Conservation (phyloP, 1,284 basidiomycete genomes). For the Rhodotorula sp. region DNA sequence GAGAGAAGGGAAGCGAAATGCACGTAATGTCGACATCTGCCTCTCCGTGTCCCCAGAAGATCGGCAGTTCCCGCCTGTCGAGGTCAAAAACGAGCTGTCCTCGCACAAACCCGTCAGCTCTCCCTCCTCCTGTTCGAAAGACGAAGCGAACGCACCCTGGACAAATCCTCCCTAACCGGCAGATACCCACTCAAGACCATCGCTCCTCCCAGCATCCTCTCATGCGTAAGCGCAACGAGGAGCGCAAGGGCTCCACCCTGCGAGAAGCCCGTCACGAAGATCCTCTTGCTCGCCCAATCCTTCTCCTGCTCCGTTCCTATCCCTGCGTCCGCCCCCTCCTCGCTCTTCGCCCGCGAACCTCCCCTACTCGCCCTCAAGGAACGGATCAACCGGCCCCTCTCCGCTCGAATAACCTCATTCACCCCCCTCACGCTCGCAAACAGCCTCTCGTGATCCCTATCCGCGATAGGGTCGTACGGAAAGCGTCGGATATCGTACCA, state of each 20-base stretch:
- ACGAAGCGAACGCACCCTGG: conserved; percentile 8
- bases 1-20: not conserved
- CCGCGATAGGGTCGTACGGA: conserved; percentile 22
- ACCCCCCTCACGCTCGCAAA: conserved; percentile 23
- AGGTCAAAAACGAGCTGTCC: conserved; percentile 24
- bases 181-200: conserved; percentile 26
- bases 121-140: not conserved
- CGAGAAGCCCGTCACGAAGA: conserved; percentile 32
- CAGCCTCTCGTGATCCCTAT: conserved; percentile 15
- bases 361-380: conserved; percentile 3
- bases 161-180: conserved; percentile 22
- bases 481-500: conserved; percentile 35
- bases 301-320: conserved; percentile 30
- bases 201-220: conserved; percentile 18
- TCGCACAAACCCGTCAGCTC: not conserved
- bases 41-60: conserved; percentile 35
- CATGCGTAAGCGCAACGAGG: conserved; percentile 14
- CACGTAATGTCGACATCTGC: conserved; percentile 23
- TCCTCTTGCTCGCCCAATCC: conserved; percentile 26
- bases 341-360: not conserved
- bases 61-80: conserved; percentile 14
- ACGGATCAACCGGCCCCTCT: conserved; percentile 29
- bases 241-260: conserved; percentile 28
- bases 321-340: not conserved
- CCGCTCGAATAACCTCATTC: conserved; percentile 26